These are phyloP conservation scores for Colletotrichum sp. DNA, from an alignment of 2,329 filamentous ascomycete genomes.

Conservation along the genomic window DNA sequence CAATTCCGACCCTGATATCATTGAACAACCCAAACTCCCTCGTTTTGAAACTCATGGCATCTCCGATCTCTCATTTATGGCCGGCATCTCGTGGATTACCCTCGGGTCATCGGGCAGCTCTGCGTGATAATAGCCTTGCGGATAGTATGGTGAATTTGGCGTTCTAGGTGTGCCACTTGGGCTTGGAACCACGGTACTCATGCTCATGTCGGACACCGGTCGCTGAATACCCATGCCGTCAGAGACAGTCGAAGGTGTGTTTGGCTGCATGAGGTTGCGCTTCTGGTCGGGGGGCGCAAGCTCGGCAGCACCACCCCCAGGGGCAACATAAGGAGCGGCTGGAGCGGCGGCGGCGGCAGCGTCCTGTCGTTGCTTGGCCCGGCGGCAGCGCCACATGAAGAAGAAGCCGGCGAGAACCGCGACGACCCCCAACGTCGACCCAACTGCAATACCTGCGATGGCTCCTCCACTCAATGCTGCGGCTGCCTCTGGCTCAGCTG, in stretches of 20 bases:
- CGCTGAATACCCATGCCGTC: not conserved
- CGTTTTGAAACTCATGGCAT: not conserved
- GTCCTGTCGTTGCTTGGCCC: not conserved
- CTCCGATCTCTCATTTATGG: constrained; percentile 1
- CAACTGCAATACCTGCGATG: constrained; percentile 6
- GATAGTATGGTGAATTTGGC: not conserved
- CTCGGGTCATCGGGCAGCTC: not conserved
- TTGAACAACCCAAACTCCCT: not conserved
- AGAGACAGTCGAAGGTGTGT: not conserved
- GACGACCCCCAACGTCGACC: not conserved
- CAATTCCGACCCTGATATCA: not conserved
- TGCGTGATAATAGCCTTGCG: not conserved
- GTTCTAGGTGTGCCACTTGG: not conserved
- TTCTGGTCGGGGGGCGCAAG: not conserved
- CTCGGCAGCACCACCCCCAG: not conserved
- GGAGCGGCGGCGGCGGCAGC: not conserved
- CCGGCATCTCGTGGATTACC: constrained; percentile 7
- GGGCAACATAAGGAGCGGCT: not conserved
- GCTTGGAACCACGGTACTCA: not conserved
- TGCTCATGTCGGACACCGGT: not conserved
- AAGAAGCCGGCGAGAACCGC: not conserved
- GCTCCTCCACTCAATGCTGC: not conserved
- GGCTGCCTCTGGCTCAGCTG: not conserved
- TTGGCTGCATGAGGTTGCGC: not conserved
- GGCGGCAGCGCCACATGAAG: not conserved